Evolutionary conservation across 2,329 filamentous ascomycete genomes (phyloP).

Genomic region (Microsporum audouinii): DNA sequence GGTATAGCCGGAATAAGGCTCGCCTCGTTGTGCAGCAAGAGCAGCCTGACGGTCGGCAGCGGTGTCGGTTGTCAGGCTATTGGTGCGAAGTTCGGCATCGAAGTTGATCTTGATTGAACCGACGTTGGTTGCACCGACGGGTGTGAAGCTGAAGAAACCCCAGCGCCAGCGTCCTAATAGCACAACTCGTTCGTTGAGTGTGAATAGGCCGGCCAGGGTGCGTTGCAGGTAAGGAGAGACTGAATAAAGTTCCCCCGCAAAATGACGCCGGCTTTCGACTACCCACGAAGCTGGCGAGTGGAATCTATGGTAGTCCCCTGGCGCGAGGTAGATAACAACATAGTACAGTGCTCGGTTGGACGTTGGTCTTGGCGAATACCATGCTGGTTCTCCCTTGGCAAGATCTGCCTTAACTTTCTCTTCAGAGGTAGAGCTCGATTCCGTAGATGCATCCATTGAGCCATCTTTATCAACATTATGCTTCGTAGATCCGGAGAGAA

Average conservation of each 20-base stretch:
- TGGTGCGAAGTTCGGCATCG: conserved; percentile 83
- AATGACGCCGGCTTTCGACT: conserved; percentile 87
- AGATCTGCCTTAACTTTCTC: conserved; percentile 75
- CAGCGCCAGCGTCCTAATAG: conserved; percentile 88
- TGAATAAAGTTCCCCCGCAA: conserved; percentile 88
- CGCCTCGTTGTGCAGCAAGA: conserved; percentile 60
- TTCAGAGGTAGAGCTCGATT: conserved; percentile 58
- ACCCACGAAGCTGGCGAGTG: conserved; percentile 95
- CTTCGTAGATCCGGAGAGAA: conserved; percentile 60
- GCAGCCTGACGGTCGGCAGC: conserved; percentile 78
- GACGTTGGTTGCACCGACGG: conserved; percentile 94
- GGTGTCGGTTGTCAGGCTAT: conserved; percentile 84
- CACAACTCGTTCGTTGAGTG: conserved; percentile 89
- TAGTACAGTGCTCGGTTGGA: conserved; percentile 70
- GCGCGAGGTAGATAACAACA: conserved; percentile 87
- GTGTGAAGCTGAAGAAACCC: conserved; percentile 94
- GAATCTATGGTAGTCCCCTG: conserved; percentile 96
- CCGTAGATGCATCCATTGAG: conserved; percentile 61
- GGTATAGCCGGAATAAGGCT: conserved; percentile 78
- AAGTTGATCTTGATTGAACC: conserved; percentile 97
- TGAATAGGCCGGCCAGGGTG: conserved; percentile 86
- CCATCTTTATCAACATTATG: conserved; percentile 38
- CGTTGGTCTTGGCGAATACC: conserved; percentile 56
- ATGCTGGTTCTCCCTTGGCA: conserved; percentile 55
- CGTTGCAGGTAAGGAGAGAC: conserved; percentile 92